Conservation (phyloP, 2,329 filamentous ascomycete species). For the Trichoderma sp. region DNA sequence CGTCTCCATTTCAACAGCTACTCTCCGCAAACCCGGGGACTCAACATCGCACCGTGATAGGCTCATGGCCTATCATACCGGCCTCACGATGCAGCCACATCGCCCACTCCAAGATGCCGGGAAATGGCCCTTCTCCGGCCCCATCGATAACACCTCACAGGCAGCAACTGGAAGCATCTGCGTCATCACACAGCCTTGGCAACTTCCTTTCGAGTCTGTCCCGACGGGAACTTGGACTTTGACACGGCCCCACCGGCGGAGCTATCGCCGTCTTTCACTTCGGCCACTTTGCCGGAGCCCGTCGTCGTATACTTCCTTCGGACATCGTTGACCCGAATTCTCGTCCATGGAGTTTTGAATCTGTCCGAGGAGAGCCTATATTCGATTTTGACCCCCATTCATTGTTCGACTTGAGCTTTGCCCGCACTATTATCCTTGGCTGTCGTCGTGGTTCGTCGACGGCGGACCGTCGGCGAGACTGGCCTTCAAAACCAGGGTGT, state of each 20-base stretch:
- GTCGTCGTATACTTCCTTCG: neutral
- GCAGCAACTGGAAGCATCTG: neutral
- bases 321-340: neutral
- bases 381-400: neutral
- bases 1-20: neutral
- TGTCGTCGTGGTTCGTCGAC: neutral
- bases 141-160: neutral
- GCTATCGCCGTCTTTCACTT: neutral
- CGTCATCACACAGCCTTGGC: neutral
- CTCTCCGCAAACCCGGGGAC: neutral
- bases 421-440: neutral
- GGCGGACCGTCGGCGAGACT: neutral
- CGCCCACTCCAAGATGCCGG: neutral
- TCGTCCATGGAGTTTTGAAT: neutral
- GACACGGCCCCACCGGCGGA: neutral
- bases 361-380: neutral
- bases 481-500: neutral
- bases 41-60: neutral
- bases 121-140: neutral
- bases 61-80: neutral
- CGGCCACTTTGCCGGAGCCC: neutral
- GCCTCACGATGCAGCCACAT: neutral
- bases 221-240: neutral
- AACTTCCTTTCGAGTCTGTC: neutral
- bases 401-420: neutral